Percentiles rank a stretch among this genome's conserved stretches.
phyloP scores from a whole-genome alignment of 139 green algal species.

The Coccomyxa sp. region DNA sequence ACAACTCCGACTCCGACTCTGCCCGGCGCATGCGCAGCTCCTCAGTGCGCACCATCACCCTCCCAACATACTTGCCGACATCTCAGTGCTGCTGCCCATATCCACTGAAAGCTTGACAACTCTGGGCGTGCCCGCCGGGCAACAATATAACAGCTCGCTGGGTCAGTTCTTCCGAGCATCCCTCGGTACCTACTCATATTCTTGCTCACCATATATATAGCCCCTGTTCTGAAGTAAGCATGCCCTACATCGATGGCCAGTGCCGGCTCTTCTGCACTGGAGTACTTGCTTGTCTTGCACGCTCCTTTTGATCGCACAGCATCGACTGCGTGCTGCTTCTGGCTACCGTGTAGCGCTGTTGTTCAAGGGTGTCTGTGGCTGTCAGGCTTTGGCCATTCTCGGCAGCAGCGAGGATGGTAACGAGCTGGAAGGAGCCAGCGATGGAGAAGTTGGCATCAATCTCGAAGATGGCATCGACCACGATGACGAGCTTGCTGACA shows the following conservation, averaged over 20 bases:
- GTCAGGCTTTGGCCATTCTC: neutral
- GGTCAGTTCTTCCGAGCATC: too few species aligned
- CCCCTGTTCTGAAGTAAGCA: neutral
- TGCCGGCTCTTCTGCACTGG: neutral
- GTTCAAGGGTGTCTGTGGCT: neutral
- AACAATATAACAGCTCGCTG: too few species aligned
- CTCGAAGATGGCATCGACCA: constrained; percentile 11
- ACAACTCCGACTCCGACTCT: constrained; percentile 20
- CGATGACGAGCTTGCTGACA: constrained; percentile 8
- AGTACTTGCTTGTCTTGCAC: neutral
- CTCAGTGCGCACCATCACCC: neutral
- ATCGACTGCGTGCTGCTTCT: neutral
- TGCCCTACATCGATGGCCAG: neutral
- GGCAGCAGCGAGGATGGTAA: neutral
- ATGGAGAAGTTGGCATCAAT: constrained; percentile 7
- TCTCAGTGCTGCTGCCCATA: neutral
- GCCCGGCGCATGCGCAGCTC: neutral
- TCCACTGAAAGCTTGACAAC: too few species aligned
- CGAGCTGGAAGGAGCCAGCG: constrained; percentile 5
- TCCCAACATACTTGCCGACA: neutral
- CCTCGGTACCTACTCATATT: too few species aligned
- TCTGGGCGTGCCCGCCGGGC: too few species aligned
- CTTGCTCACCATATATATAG: too few species aligned
- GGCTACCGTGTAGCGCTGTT: neutral
- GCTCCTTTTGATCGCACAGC: neutral